Percentiles rank a stretch among this genome's conserved stretches.
Conservation (phyloP, 495 filamentous ascomycete genomes). For the Astrocystis sublimbata region DNA sequence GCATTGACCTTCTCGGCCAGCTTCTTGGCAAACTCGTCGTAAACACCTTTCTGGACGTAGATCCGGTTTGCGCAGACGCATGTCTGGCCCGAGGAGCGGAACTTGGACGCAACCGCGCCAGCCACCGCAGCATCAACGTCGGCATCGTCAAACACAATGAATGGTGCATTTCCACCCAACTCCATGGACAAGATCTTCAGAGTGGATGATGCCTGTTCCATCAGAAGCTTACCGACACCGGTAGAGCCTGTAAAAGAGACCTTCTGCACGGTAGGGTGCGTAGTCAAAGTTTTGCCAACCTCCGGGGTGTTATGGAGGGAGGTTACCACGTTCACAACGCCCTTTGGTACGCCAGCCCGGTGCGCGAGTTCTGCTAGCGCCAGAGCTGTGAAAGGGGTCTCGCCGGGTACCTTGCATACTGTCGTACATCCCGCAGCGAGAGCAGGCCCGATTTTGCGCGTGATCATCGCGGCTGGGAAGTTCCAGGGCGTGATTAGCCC, state of each 20-base stretch:
- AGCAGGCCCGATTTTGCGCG: conserved; percentile 82
- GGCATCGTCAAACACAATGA: conserved; percentile 92
- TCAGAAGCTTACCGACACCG: conserved; percentile 80
- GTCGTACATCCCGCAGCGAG: conserved; percentile 75
- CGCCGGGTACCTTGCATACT: conserved; percentile 79
- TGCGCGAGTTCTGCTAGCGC: conserved; percentile 81
- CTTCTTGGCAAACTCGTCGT: conserved; percentile 70
- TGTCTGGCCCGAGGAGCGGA: conserved; percentile 85
- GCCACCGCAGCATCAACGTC: conserved; percentile 76
- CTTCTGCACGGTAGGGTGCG: conserved; percentile 71
- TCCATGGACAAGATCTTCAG: conserved; percentile 88
- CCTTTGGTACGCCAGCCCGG: conserved; percentile 80
- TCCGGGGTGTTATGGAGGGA: conserved; percentile 69
- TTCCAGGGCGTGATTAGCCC: conserved; percentile 97
- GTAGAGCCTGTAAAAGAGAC: conserved; percentile 91
- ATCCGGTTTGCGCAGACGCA: conserved; percentile 90
- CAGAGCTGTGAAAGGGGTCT: conserved; percentile 82
- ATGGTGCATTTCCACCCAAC: conserved; percentile 87
- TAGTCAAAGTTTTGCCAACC: conserved; percentile 72
- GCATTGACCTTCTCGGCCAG: conserved; percentile 72
- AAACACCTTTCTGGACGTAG: conserved; percentile 77
- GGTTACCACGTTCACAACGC: conserved; percentile 82
- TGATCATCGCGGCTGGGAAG: conserved; percentile 92
- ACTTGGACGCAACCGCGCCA: conserved; percentile 77
- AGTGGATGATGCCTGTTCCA: conserved; percentile 77